Base-by-base conservation (phyloP, 2,329 filamentous ascomycete species). In the Immersiporthe knoxdaviesiana region DNA sequence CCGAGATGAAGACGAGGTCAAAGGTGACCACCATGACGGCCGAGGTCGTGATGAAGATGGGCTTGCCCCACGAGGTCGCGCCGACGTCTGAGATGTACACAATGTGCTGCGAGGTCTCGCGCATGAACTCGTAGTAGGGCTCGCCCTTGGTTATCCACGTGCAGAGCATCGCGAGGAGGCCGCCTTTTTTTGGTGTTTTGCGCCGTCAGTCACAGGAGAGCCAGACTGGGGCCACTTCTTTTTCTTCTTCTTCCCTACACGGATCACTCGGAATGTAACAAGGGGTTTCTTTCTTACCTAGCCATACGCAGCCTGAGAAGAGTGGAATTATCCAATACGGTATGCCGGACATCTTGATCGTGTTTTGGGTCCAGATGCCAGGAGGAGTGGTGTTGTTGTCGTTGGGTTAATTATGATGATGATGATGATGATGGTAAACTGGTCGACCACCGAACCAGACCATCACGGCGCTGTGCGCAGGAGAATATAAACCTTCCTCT, bases 1-100 rank as follows among this genome's bases (percentile, higher is more conserved):
- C 93, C 5, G 90, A 82, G 66, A 92, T 78, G 76, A 97, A 94
- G 41, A 90, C 87, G 10, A 92, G 79, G 79, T 95, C 91, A 75
- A 97, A 90, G 71, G 91, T 90, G 52, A 97, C 83, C 21, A 92
- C 90, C 2, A 91, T 92, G 39, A 91, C 81, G 60, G 84, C 81
- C 74, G 85, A 88, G 73, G 91, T 90, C 44, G 88, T 83, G 75
- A 94, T 90, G 81, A 94, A 94, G 73, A 93, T 84, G 4, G 91
- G 91, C 76, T 93, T 90, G n/a, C 93, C 84, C 44, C 67, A 68
- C 3, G 82, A 79, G 54, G 76, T 77, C 37, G 85, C 85, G 71
- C 86, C 87, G 14, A 89, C 81, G 78, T 90, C 87, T 70, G 87
- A 89, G 74, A 91, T 91, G 79, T 89, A 92, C 70, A 91, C 87